phyloP scores from a whole-genome alignment of 441 rosid species.

The Erodium texanum region DNA sequence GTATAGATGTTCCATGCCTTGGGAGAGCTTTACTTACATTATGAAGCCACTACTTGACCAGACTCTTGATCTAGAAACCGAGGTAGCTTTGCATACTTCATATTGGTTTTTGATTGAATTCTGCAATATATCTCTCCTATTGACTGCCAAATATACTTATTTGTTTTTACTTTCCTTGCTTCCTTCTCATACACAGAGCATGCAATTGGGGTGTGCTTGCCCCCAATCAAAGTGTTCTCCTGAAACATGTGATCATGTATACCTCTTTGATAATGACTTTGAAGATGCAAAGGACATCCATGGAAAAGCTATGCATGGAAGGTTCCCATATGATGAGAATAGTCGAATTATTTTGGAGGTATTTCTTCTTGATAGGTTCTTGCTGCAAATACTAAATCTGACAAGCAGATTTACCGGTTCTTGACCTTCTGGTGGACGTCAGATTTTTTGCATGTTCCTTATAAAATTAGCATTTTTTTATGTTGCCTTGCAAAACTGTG shows the following conservation, averaged over 20 bases:
- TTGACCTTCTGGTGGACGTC: background rate
- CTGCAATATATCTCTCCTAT: background rate
- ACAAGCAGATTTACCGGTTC: constrained; percentile 4
- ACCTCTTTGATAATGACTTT: constrained; percentile 83
- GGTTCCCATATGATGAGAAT: constrained; percentile 81
- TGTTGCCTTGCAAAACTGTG: constrained; percentile 20
- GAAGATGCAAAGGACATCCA: constrained; percentile 82
- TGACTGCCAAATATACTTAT: background rate
- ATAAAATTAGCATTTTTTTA: constrained; percentile 15
- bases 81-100: constrained; percentile 41
- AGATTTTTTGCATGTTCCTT: background rate
- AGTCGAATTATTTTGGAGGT: constrained; percentile 87
- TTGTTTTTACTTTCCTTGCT: background rate
- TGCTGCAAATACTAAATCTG: background rate
- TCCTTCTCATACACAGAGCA: constrained; percentile 36
- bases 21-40: constrained; percentile 74
- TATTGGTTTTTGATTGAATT: constrained; percentile 2
- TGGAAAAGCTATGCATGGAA: constrained; percentile 64
- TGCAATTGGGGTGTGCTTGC: constrained; percentile 76
- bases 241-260: constrained; percentile 76
- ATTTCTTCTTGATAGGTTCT: constrained; percentile 13
- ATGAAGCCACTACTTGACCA: constrained; percentile 50
- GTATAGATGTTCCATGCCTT: constrained; percentile 40
- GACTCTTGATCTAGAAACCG: constrained; percentile 35
- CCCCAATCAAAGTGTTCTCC: constrained; percentile 49